Percentiles rank a stretch among this genome's conserved stretches.
Evolutionary conservation across 2,329 filamentous ascomycete genomes (phyloP).

Genomic region (Aspergillus fumigatiaffinis): DNA sequence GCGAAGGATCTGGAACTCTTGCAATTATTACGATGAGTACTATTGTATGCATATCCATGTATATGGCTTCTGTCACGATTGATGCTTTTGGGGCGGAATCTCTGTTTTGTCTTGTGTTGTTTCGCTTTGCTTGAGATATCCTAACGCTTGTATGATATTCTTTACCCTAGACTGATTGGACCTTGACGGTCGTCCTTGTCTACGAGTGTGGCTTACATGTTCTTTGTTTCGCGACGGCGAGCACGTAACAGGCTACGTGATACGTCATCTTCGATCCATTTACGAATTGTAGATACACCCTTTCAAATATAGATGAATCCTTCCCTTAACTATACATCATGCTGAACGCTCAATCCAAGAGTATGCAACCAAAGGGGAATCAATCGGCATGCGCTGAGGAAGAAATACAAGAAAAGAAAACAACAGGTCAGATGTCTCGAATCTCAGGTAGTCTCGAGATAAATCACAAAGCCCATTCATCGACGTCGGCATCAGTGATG

Average conservation of each 20-base stretch:
- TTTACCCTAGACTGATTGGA: background rate
- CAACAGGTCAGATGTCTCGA: background rate
- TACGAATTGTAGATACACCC: background rate
- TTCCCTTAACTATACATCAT: background rate
- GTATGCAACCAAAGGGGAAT: background rate
- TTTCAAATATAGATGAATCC: background rate
- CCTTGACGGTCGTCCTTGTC: background rate
- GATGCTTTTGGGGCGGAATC: background rate
- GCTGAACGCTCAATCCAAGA: background rate
- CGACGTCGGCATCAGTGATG: conserved; percentile 65
- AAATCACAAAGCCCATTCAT: conserved; percentile 71
- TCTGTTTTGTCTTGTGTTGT: background rate
- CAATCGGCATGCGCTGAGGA: background rate
- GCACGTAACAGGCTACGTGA: background rate
- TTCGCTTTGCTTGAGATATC: background rate
- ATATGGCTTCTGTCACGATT: background rate
- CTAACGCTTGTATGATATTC: background rate
- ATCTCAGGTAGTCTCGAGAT: background rate
- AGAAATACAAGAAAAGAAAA: background rate
- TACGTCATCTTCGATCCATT: background rate
- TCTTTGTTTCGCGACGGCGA: background rate
- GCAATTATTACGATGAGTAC: conserved; percentile 22
- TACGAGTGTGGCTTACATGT: background rate
- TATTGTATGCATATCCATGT: background rate
- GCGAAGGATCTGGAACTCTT: conserved; percentile 39